Percentiles rank a stretch among this genome's conserved stretches.
Conservation (phyloP, 441 rosid genomes). For the Pelargonium exstipulatum region DNA sequence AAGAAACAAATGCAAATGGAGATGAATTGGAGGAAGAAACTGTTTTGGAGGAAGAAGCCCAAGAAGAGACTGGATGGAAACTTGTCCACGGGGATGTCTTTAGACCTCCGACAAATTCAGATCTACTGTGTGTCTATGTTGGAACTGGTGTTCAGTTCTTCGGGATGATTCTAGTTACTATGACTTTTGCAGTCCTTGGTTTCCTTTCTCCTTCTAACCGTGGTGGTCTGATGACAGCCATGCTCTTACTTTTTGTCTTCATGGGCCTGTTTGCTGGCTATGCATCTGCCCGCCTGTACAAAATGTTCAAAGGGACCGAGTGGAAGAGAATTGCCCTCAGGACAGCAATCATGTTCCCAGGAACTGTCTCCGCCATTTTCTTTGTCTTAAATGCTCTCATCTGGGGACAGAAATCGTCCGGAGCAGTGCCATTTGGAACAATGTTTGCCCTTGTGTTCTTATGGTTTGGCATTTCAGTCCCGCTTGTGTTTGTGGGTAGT, state of each 20-base stretch:
- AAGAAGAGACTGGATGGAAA: conserved; percentile 93
- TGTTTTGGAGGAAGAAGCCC: conserved; percentile 93
- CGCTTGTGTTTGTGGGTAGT: conserved; percentile 70
- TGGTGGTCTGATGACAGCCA: conserved; percentile 82
- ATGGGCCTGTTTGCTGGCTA: conserved; percentile 92
- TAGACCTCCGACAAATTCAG: conserved; percentile 68
- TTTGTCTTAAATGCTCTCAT: conserved; percentile 76
- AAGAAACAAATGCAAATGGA: no score
- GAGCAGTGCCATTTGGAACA: conserved; percentile 91
- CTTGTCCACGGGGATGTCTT: conserved; percentile 90
- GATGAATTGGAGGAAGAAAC: no score
- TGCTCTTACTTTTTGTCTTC: conserved; percentile 90
- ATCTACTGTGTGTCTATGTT: conserved; percentile 75
- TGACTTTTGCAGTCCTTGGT: conserved; percentile 86
- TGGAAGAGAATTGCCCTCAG: conserved; percentile 79
- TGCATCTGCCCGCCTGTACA: conserved; percentile 67
- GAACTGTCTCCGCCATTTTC: conserved; percentile 52
- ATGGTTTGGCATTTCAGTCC: conserved; percentile 98
- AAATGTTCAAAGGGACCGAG: conserved; percentile 72
- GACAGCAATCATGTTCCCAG: conserved; percentile 79
- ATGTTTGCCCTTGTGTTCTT: conserved; percentile 73
- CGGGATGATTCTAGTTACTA: conserved; percentile 78
- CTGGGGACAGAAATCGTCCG: conserved; percentile 91
- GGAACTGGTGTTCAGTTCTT: conserved; percentile 96
- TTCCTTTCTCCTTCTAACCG: conserved; percentile 91